Base-by-base conservation (phyloP, 768 basidiomycete genomes). In the Calvatia gigantea region DNA sequence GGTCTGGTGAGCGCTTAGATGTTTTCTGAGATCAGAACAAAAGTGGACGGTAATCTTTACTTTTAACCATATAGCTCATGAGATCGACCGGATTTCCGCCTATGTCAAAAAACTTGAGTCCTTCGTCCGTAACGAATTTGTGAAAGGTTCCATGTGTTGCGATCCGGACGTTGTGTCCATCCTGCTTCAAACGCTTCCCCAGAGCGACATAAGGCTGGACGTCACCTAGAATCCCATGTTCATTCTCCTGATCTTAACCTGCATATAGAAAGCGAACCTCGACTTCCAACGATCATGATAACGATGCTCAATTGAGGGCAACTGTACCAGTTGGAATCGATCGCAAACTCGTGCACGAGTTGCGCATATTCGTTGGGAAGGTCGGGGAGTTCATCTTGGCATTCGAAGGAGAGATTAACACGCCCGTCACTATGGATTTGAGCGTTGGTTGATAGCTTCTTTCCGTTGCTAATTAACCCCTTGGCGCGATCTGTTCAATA, bases 51-150 rank as follows among this genome's bases (percentile, higher is more conserved):
- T 38, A 14, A 25, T 51, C 32, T 76, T 60, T 57, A 85, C 85
- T 87, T 65, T 82, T 83, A 43, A 87, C 85, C 85, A 87, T 86
- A 59, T 84, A 87, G 43, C 81, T 81, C 84, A 87, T 86, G 9
- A 87, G 67, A 51, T 84, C 81, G 48, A 80, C 77, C 0, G 84
- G 85, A 65, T 83, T 74, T 1, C 84, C 85, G 8, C 85, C 84
- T 29, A 84, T 79, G 50, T 74, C 73, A 61, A 78, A 85, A 65
- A 83, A 86, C 56, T 85, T 84, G 4, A 86, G 67, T 1, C 77
- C 78, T 12, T 73, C 67, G 1, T 78, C 75, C 4, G 62, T 65
- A 15, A 87, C 81, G 60, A 85, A 84, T 5, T 73, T 64, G 21
- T 75, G 73, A 65, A 86, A 87, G 1, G 79, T 82, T 56, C 76